These are phyloP conservation scores for Herpetomonas samuelpessoai DNA, from an alignment of 208 protist species.

Conservation along the genomic window DNA sequence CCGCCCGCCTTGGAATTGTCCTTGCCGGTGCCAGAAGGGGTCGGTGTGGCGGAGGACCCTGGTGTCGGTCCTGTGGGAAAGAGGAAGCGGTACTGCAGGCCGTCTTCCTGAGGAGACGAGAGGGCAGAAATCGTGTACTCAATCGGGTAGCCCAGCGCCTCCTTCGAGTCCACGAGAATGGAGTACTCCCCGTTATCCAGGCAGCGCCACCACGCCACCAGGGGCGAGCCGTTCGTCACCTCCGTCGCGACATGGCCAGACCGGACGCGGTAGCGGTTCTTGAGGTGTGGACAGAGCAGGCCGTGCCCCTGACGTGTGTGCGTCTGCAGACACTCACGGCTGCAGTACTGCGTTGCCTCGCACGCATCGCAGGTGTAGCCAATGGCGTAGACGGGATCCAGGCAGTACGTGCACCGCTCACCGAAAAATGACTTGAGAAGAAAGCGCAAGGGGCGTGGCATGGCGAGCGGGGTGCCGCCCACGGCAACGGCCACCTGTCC, in stretches of 20 bases:
- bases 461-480: constrained; percentile 24
- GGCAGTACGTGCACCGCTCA: constrained; percentile 72
- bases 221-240: constrained; percentile 52
- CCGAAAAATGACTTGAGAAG: constrained; percentile 66
- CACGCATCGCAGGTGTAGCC: constrained; percentile 79
- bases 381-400: constrained; percentile 83
- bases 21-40: too few species aligned
- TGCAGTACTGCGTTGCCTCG: constrained; percentile 80
- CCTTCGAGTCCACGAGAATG: constrained; percentile 70
- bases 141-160: constrained; percentile 61
- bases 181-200: constrained; percentile 59
- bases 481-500: constrained; percentile 48
- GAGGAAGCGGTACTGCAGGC: constrained; percentile 70
- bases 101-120: constrained; percentile 57
- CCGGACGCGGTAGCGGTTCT: constrained; percentile 54
- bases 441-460: constrained; percentile 64
- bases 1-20: not conserved
- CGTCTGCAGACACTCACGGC: constrained; percentile 58
- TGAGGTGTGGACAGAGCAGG: constrained; percentile 65
- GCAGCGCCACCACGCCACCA: constrained; percentile 84
- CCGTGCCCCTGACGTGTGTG: constrained; percentile 68
- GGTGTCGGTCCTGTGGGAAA: constrained; percentile 17
- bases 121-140: constrained; percentile 76
- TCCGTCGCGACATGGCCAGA: constrained; percentile 62
- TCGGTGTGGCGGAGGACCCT: constrained; percentile 1